Evolutionary conservation across 345 rosid species (phyloP).

Genomic region (Eucalyptus regnans): DNA sequence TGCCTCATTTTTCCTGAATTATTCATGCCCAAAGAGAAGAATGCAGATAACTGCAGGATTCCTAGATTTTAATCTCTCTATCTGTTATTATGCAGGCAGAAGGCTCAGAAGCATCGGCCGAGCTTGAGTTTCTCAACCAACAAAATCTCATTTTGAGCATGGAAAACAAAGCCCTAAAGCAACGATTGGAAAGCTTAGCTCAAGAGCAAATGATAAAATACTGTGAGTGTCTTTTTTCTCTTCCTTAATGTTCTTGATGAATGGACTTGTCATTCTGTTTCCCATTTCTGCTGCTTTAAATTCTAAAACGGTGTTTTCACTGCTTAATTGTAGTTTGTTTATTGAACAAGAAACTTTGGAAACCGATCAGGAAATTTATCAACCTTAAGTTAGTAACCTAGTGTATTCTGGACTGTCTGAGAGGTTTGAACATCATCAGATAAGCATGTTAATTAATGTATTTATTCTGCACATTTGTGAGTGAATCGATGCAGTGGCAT

Average conservation of each 20-base stretch:
- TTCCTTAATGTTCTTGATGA: not conserved
- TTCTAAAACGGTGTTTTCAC: not conserved
- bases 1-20: not conserved
- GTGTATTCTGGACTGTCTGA: not conserved
- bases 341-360: not conserved
- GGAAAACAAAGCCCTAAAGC: conserved; percentile 89
- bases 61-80: not conserved
- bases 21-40: not conserved
- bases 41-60: not conserved
- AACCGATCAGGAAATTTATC: not conserved
- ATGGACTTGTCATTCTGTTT: not conserved
- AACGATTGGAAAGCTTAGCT: conserved; percentile 68
- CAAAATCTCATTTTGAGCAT: conserved; percentile 66
- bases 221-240: conserved; percentile 33
- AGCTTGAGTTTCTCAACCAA: conserved; percentile 84
- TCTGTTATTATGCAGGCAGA: conserved; percentile 40
- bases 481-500: not conserved
- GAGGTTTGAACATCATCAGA: not conserved
- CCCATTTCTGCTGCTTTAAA: not conserved
- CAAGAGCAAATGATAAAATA: conserved; percentile 78
- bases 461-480: not conserved
- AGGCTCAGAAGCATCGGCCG: conserved; percentile 75
- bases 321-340: not conserved
- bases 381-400: not conserved
- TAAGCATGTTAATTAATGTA: not conserved